These are phyloP conservation scores for Keqinozyma sinolaborantium DNA, from an alignment of 1,139 yeast species.

Conservation along the genomic window DNA sequence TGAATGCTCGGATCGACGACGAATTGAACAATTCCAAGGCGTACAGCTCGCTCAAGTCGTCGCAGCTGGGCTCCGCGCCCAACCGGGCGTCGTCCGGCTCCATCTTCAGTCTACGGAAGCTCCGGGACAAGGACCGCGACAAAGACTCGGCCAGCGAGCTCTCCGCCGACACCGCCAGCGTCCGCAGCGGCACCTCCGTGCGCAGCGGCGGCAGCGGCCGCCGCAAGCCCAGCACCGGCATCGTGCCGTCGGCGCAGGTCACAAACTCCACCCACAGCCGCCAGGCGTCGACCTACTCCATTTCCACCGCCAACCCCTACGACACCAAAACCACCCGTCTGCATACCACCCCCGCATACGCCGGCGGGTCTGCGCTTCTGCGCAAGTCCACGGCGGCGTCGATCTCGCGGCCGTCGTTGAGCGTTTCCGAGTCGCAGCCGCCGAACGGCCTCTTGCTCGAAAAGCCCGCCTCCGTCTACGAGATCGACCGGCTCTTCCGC, in stretches of 20 bases:
- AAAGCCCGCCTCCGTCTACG: constrained; percentile 56
- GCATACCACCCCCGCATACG: constrained; percentile 1
- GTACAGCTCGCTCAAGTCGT: constrained; percentile 17
- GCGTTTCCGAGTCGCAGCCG: constrained; percentile 13
- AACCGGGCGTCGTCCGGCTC: constrained; percentile 36
- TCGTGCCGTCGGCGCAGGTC: constrained; percentile 29
- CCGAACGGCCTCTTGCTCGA: constrained; percentile 32
- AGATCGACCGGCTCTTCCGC: constrained; percentile 62
- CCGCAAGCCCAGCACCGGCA: constrained; percentile 34
- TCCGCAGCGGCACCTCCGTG: constrained; percentile 19
- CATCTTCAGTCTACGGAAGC: constrained; percentile 35
- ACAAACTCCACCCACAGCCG: constrained; percentile 34
- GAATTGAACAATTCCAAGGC: constrained; percentile 33
- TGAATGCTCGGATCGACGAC: constrained; percentile 24
- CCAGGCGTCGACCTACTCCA: constrained; percentile 39
- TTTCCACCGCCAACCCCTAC: constrained; percentile 30
- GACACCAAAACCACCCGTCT: constrained; percentile 18
- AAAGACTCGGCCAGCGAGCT: constrained; percentile 27
- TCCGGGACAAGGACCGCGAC: constrained; percentile 13
- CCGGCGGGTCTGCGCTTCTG: constrained; percentile 11
- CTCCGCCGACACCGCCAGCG: constrained; percentile 36
- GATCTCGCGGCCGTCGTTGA: constrained; percentile 29
- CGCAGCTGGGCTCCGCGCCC: constrained; percentile 3
- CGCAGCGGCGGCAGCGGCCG: constrained; percentile 35
- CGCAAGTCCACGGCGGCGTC: constrained; percentile 23